These are phyloP conservation scores for Piromyces sp. DNA, from an alignment of 192 early-diverging fungal genomes.

Conservation along the genomic window DNA sequence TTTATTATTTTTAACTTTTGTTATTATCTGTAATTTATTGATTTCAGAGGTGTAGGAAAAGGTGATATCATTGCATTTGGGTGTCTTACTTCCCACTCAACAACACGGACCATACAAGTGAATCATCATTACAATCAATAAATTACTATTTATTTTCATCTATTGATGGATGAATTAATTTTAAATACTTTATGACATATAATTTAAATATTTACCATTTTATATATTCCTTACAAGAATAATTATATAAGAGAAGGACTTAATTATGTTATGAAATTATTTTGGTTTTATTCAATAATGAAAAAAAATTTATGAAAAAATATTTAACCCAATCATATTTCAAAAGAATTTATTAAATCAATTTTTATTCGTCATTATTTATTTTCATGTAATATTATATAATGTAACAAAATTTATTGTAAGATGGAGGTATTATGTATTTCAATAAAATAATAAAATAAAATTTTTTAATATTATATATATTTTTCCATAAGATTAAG, in stretches of 20 bases:
- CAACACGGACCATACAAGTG: not conserved
- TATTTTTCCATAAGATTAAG: no score
- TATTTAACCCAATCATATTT: not conserved
- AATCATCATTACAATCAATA: not conserved
- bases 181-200: no score
- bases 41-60: not conserved
- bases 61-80: not conserved
- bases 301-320: not conserved
- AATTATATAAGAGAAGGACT: not conserved
- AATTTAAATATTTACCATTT: not conserved
- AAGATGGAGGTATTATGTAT: no score
- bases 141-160: not conserved
- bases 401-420: no score
- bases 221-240: not conserved
- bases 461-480: no score
- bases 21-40: no score
- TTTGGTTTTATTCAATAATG: not conserved
- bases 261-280: not conserved
- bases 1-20: no score
- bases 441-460: no score
- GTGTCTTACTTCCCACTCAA: not conserved
- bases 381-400: not conserved
- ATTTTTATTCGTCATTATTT: not conserved
- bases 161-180: no score
- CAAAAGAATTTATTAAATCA: not conserved